Percentiles rank a stretch among this genome's conserved stretches.
These are phyloP conservation scores for Giardia duodenalis DNA, from an alignment of 208 protist species.

Conservation along the genomic window DNA sequence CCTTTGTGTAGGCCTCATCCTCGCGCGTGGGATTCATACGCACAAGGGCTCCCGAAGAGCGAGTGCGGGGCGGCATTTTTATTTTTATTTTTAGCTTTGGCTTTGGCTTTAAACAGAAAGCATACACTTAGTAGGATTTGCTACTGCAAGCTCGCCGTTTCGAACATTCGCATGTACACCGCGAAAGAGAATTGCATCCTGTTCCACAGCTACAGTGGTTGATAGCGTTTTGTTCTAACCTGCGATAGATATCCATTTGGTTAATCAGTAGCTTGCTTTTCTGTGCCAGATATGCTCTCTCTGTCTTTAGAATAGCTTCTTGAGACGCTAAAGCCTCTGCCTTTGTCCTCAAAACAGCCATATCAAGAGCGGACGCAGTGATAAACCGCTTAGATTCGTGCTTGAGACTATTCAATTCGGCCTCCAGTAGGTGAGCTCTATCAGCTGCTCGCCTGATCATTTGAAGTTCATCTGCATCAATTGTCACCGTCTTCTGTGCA, in stretches of 20 bases:
- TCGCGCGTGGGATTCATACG: background rate
- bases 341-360: background rate
- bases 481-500: background rate
- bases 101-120: background rate
- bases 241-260: background rate
- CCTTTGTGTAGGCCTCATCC: background rate
- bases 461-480: background rate
- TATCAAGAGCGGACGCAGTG: background rate
- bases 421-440: background rate
- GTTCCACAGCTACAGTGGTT: no score
- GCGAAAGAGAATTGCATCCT: no score
- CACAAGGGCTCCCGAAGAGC: background rate
- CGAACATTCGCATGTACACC: no score
- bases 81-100: background rate
- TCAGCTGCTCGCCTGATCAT: background rate
- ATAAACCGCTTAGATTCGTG: background rate
- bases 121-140: background rate
- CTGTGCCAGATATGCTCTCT: background rate
- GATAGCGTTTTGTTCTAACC: no score
- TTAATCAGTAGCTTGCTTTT: background rate
- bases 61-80: background rate
- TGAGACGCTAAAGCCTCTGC: background rate
- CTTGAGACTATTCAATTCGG: background rate
- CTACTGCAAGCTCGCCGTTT: background rate
- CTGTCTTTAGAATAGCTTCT: background rate